Percentiles rank a stretch among this genome's conserved stretches.
Evolutionary conservation across 1,139 yeast species (phyloP).

Genomic region (Magnusiomyces clavatus): DNA sequence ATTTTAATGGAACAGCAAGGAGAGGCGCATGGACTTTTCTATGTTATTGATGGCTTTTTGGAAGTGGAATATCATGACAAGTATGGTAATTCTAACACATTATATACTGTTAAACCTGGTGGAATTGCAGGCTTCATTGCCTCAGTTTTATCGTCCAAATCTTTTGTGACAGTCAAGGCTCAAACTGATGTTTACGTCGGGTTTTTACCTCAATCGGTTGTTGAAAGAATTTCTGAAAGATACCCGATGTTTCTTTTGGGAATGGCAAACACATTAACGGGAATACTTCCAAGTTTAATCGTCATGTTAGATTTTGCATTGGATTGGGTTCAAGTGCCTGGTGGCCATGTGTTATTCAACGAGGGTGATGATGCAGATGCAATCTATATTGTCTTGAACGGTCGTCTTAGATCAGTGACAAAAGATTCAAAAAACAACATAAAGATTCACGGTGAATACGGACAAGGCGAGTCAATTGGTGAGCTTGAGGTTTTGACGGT

Average conservation of each 20-base stretch:
- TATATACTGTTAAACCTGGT: conserved; percentile 63
- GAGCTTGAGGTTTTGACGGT: conserved; percentile 93
- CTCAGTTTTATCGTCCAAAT: conserved; percentile 68
- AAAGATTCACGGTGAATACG: conserved; percentile 65
- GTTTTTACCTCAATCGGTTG: conserved; percentile 51
- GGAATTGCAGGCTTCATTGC: conserved; percentile 87
- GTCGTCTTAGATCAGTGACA: conserved; percentile 67
- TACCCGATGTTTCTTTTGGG: conserved; percentile 70
- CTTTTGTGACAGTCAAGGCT: conserved; percentile 65
- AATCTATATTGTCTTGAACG: conserved; percentile 83
- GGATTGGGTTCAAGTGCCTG: conserved; percentile 88
- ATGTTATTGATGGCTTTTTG: conserved; percentile 68
- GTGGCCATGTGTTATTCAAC: conserved; percentile 71
- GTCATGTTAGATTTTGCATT: conserved; percentile 80
- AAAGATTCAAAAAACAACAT: conserved; percentile 26
- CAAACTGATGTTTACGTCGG: conserved; percentile 59
- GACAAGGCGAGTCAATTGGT: conserved; percentile 92
- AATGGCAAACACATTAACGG: conserved; percentile 65
- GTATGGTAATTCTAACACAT: conserved; percentile 32
- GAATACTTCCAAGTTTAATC: conserved; percentile 57
- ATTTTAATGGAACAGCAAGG: conserved; percentile 57
- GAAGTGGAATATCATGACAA: conserved; percentile 46
- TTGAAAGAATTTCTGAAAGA: conserved; percentile 64
- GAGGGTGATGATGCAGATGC: conserved; percentile 91
- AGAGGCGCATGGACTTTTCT: conserved; percentile 65